Conservation (phyloP, 2,329 filamentous ascomycete species). For the Aspergillus sojae region DNA sequence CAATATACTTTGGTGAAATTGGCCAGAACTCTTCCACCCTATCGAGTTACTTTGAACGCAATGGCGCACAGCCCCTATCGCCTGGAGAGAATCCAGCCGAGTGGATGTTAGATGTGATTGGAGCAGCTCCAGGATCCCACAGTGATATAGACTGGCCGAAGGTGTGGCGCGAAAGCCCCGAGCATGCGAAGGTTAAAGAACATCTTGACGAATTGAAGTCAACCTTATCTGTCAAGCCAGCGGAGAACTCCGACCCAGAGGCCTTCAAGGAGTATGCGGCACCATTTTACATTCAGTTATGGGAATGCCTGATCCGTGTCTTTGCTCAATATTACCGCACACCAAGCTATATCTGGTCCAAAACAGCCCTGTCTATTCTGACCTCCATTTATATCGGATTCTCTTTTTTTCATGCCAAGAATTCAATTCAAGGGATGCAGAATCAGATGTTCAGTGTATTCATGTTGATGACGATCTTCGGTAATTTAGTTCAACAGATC, state of each 20-base stretch:
- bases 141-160: conserved; percentile 66
- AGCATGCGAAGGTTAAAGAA: conserved; percentile 59
- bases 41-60: conserved; percentile 64
- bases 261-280: conserved; percentile 78
- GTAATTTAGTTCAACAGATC: conserved; percentile 55
- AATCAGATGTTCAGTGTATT: conserved; percentile 91
- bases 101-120: conserved; percentile 66
- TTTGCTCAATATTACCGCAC: conserved; percentile 93
- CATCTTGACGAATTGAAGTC: conserved; percentile 57
- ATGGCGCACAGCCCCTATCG: conserved; percentile 62
- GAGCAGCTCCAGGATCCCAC: conserved; percentile 63
- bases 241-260: conserved; percentile 51
- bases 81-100: conserved; percentile 72
- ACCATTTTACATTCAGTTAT: conserved; percentile 68
- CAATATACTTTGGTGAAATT: conserved; percentile 70
- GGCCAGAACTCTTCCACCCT: conserved; percentile 60
- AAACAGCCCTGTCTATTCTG: conserved; percentile 67
- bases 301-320: conserved; percentile 70
- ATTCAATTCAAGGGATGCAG: conserved; percentile 76
- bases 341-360: conserved; percentile 85
- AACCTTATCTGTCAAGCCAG: conserved; percentile 39
- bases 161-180: conserved; percentile 62
- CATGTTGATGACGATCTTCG: conserved; percentile 79
- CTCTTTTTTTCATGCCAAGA: conserved; percentile 73
- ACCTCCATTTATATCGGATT: conserved; percentile 78